Base-by-base conservation (phyloP, 768 basidiomycete species). In the Boletus pseudo-olivaceus region DNA sequence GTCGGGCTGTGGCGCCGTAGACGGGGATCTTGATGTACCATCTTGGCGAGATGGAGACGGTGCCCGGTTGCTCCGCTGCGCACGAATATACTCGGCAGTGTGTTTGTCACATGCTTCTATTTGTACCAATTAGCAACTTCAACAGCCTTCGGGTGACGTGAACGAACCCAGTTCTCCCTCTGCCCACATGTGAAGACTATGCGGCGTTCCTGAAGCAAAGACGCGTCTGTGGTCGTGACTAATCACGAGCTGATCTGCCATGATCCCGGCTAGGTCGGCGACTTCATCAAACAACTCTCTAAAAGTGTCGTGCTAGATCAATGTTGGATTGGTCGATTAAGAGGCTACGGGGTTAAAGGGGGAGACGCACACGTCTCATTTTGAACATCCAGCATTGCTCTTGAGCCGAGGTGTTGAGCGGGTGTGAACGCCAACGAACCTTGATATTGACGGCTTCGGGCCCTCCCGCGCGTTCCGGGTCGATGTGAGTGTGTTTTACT, bases 381-480 rank as follows among this genome's bases (percentile, higher is more conserved):
- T 73, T 77, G 64, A 85, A 87, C 3, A 67, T 67, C 78, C 80
- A 83, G 6, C 67, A 60, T 26, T 75, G 61, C 26, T 74, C 64
- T 56, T 72, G 66, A 3, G 74, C 78, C 10, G 64, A 61, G 29
- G 68, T 47, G 49, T 83, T 73, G 35, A 74, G 66, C 6, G 89
- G 88, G 70, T 90, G 88, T 6, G 80, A 80, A 33, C 73, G 73
- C 87, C 88, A 90, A 46, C 72, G 76, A 12, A 90, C 82, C 37
- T 70, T 76, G 40, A 90, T 69, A 19, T 69, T 69, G 17, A 90
- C 76, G 55, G 64, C 34, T 60, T 72, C 62, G 26, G 70, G 62
- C 33, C 75, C 64, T 40, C 76, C 69, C 30, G 61, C 53, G 47
- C 56, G 66, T n/a, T 65, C 64, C 1, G 63, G 63, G 9, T 61